Conservation (phyloP, 2,329 filamentous ascomycete species). For the Nemania abortiva region DNA sequence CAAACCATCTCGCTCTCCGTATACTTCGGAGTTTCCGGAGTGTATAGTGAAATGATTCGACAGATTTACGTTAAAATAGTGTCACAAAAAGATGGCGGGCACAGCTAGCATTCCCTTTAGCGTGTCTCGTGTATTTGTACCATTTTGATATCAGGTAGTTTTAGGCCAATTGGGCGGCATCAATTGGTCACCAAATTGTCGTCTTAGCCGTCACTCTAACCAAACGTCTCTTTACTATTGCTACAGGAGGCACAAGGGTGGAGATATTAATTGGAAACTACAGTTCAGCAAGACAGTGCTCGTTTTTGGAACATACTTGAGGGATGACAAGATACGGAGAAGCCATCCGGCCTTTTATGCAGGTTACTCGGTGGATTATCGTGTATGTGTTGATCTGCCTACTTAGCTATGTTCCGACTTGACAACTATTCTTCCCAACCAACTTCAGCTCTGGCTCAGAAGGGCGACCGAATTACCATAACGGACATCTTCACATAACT, state of each 20-base stretch:
- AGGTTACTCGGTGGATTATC: neutral
- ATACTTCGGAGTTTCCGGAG: neutral
- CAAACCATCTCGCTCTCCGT: neutral
- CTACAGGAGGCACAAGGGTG: neutral
- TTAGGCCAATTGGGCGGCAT: constrained; percentile 1
- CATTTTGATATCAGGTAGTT: constrained; percentile 1
- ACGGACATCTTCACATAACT: neutral
- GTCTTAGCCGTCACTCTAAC: neutral
- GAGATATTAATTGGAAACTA: neutral
- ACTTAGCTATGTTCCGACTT: neutral
- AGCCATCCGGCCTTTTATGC: neutral
- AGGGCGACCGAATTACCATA: neutral
- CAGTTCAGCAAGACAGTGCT: neutral
- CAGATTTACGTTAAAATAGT: neutral
- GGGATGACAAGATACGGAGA: neutral
- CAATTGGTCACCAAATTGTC: neutral
- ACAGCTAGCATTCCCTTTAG: neutral
- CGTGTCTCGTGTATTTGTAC: neutral
- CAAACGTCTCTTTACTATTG: neutral
- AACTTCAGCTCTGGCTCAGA: neutral
- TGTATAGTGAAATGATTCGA: constrained; percentile 2
- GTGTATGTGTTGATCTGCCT: neutral
- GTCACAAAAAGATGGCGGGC: neutral
- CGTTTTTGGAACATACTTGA: neutral
- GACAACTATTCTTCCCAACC: neutral